These are phyloP conservation scores for Sporothrix pseudoabietina DNA, from an alignment of 2,329 filamentous ascomycete genomes.

Conservation along the genomic window DNA sequence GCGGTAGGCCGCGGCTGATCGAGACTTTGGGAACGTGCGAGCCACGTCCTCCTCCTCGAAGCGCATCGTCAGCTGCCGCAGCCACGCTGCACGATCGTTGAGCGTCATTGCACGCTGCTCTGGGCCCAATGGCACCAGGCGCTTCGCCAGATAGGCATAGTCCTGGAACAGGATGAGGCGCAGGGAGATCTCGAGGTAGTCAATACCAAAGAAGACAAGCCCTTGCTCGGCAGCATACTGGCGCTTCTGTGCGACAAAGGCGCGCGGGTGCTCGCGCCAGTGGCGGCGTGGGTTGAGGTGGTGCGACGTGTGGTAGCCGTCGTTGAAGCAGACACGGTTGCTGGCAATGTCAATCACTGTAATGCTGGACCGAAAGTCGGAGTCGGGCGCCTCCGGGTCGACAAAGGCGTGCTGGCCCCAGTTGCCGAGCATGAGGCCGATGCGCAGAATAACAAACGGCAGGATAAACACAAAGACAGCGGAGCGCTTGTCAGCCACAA, in stretches of 20 bases:
- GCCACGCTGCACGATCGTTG: constrained; percentile 63
- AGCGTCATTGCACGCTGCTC: constrained; percentile 65
- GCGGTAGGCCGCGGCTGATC: constrained; percentile 33
- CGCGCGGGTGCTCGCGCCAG: constrained; percentile 77
- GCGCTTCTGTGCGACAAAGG: constrained; percentile 70
- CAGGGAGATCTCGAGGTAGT: constrained; percentile 76
- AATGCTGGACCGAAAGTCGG: constrained; percentile 77
- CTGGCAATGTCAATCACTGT: constrained; percentile 77
- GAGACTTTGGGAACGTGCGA: constrained; percentile 52
- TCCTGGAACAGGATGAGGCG: constrained; percentile 71
- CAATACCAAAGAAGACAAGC: constrained; percentile 78
- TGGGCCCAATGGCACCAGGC: constrained; percentile 72
- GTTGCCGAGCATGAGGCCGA: constrained; percentile 79
- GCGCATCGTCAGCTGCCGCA: constrained; percentile 64
- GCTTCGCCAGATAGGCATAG: constrained; percentile 68
- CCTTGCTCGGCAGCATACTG: constrained; percentile 68
- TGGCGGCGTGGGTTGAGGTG: constrained; percentile 77
- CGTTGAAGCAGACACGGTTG: constrained; percentile 81
- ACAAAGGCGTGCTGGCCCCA: constrained; percentile 85
- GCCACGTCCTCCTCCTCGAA: constrained; percentile 68
- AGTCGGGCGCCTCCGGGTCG: constrained; percentile 72
- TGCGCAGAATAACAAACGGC: constrained; percentile 65
- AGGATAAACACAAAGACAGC: constrained; percentile 67
- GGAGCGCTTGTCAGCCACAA: constrained; percentile 53
- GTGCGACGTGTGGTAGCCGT: constrained; percentile 80